phyloP scores from a whole-genome alignment of 345 rosid genomes.

The Euphorbia peplus region DNA sequence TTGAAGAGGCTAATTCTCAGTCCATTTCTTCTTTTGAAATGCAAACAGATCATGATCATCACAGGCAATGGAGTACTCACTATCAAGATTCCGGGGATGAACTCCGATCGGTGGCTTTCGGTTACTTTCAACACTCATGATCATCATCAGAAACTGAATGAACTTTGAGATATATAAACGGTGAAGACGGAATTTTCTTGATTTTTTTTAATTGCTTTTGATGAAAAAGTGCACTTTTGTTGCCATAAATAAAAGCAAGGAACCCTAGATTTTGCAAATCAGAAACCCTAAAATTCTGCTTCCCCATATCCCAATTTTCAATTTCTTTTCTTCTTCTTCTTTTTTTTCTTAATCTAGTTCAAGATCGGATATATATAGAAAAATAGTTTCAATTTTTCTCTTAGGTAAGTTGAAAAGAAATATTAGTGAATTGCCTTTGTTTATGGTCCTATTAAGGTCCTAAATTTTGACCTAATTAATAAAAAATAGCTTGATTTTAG shows the following conservation, averaged over 20 bases:
- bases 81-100: constrained; percentile 59
- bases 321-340: constrained; percentile 7
- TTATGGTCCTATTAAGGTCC: constrained; percentile 32
- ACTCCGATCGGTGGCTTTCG: constrained; percentile 57
- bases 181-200: constrained; percentile 30
- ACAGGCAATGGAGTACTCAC: constrained; percentile 43
- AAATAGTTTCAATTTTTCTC: constrained; percentile 18
- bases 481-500: constrained; percentile 4
- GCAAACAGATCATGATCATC: constrained; percentile 43
- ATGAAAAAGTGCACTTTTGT: constrained; percentile 42
- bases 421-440: constrained; percentile 19
- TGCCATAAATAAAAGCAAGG: constrained; percentile 42
- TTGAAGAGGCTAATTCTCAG: constrained; percentile 50
- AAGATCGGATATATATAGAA: constrained; percentile 24
- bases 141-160: background rate
- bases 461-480: constrained; percentile 27
- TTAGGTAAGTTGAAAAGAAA: constrained; percentile 18
- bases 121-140: constrained; percentile 54
- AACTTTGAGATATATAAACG: constrained; percentile 9
- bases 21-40: constrained; percentile 42
- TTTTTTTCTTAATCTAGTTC: constrained; percentile 26
- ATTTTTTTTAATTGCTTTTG: constrained; percentile 29
- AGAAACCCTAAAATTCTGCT: constrained; percentile 34
- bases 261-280: constrained; percentile 36
- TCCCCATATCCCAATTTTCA: constrained; percentile 10